phyloP scores from a whole-genome alignment of 139 green algal species.

The Marvania coccoides region DNA sequence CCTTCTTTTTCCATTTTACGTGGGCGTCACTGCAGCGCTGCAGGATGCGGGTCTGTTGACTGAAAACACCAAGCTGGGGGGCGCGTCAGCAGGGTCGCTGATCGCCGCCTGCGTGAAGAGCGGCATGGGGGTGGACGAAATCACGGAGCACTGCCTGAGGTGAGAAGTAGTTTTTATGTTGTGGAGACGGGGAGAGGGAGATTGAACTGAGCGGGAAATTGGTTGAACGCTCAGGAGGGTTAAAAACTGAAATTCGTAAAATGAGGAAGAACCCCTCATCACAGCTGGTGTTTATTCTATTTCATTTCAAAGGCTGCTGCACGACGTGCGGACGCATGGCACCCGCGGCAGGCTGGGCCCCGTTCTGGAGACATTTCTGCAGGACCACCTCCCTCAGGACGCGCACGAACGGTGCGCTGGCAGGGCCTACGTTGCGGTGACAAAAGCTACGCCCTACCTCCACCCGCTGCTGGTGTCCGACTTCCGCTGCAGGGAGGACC shows the following conservation, averaged over 20 bases:
- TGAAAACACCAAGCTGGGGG: constrained; percentile 43
- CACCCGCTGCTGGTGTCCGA: constrained; percentile 41
- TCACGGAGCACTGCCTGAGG: constrained; percentile 33
- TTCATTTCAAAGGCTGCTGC: constrained; percentile 34
- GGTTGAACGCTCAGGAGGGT: too few species aligned
- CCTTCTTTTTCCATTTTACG: constrained; percentile 62
- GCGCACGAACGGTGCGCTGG: constrained; percentile 27
- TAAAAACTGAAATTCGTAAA: too few species aligned
- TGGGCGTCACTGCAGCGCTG: constrained; percentile 39
- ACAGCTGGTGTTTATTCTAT: too few species aligned
- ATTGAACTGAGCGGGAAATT: too few species aligned
- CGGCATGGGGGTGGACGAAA: constrained; percentile 30
- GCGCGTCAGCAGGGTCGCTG: constrained; percentile 63
- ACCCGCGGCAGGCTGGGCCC: constrained; percentile 43
- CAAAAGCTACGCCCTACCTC: constrained; percentile 23
- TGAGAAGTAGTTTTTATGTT: too few species aligned
- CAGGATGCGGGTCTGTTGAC: constrained; percentile 38
- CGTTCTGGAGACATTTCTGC: constrained; percentile 30
- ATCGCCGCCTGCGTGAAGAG: constrained; percentile 60
- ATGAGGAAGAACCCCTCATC: too few species aligned
- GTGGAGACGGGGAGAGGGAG: too few species aligned
- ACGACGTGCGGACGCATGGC: constrained; percentile 37
- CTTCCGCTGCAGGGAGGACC: constrained; percentile 58
- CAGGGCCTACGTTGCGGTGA: constrained; percentile 41
- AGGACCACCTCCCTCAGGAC: constrained; percentile 43